phyloP scores from a whole-genome alignment of 768 basidiomycete species.

The Sporobolomyces pararoseus region DNA sequence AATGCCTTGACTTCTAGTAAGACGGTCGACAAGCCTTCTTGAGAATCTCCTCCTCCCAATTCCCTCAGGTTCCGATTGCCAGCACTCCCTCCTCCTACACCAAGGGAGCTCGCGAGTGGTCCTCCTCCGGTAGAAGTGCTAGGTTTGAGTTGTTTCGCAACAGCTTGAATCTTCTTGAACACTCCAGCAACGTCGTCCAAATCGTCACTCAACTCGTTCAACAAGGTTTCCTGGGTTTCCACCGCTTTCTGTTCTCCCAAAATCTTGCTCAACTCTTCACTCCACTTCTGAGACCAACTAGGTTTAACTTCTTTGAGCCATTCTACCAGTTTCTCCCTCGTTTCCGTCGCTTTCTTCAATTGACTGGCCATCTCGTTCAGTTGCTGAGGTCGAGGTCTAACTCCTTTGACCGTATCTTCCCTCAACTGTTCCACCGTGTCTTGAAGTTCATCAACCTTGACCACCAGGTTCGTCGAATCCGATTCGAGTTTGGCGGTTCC shows the following conservation, averaged over 20 bases:
- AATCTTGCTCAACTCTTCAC: constrained; percentile 89
- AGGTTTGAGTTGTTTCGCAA: constrained; percentile 55
- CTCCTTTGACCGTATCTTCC: constrained; percentile 80
- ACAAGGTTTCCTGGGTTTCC: constrained; percentile 84
- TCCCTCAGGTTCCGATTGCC: constrained; percentile 6
- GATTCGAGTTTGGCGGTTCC: constrained; percentile 88
- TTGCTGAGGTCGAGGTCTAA: constrained; percentile 71
- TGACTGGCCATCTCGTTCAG: constrained; percentile 59
- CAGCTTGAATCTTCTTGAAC: constrained; percentile 85
- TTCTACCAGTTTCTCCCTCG: constrained; percentile 67
- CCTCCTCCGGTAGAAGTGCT: constrained; percentile 46
- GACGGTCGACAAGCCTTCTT: constrained; percentile 69
- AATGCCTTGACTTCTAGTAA: constrained; percentile 87
- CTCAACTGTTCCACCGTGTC: constrained; percentile 84
- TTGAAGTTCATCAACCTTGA: constrained; percentile 86
- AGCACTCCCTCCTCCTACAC: no score
- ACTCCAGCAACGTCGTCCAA: constrained; percentile 82
- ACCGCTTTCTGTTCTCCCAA: constrained; percentile 95
- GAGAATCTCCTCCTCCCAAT: constrained; percentile 56
- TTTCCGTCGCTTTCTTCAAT: constrained; percentile 65
- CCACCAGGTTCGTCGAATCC: constrained; percentile 82
- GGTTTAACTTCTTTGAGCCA: constrained; percentile 87
- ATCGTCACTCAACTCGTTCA: constrained; percentile 82
- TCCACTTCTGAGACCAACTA: constrained; percentile 99
- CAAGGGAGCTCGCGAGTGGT: no score